These are phyloP conservation scores for Aspergillus costaricaensis DNA, from an alignment of 2,329 filamentous ascomycete genomes.

Conservation along the genomic window DNA sequence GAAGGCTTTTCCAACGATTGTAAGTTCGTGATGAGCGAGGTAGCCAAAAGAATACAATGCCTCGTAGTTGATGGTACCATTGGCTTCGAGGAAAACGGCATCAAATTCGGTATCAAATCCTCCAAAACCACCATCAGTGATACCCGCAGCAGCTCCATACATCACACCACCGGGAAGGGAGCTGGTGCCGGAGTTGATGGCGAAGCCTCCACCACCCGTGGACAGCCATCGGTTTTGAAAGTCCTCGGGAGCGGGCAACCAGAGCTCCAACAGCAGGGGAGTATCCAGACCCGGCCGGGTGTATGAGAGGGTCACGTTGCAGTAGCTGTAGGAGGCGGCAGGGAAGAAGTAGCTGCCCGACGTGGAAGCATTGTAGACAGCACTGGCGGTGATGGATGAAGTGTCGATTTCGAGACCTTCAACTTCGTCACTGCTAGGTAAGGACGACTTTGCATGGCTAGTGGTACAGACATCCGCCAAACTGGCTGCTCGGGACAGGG, in stretches of 20 bases:
- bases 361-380: slow-evolving; percentile 5
- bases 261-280: slow-evolving; percentile 38
- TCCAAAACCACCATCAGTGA: slow-evolving; percentile 49
- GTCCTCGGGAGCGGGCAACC: slow-evolving; percentile 31
- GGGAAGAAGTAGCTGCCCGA: background rate
- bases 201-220: slow-evolving; percentile 36
- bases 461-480: background rate
- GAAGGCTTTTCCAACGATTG: slow-evolving; percentile 48
- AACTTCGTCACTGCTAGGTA: background rate
- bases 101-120: slow-evolving; percentile 31
- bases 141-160: slow-evolving; percentile 46
- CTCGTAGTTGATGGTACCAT: slow-evolving; percentile 47
- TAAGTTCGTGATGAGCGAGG: slow-evolving; percentile 55
- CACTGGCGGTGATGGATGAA: background rate
- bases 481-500: background rate
- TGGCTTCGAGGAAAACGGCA: slow-evolving; percentile 35
- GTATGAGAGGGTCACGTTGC: slow-evolving; percentile 48
- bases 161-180: slow-evolving; percentile 40
- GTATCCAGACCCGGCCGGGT: slow-evolving; percentile 46
- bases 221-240: slow-evolving; percentile 51
- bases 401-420: background rate
- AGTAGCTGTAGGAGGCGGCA: slow-evolving; percentile 23
- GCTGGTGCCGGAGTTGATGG: background rate
- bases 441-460: background rate
- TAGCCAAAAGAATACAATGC: slow-evolving; percentile 44